Conservation (phyloP, 1,139 yeast species). For the Magnusiomyces paraingens region DNA sequence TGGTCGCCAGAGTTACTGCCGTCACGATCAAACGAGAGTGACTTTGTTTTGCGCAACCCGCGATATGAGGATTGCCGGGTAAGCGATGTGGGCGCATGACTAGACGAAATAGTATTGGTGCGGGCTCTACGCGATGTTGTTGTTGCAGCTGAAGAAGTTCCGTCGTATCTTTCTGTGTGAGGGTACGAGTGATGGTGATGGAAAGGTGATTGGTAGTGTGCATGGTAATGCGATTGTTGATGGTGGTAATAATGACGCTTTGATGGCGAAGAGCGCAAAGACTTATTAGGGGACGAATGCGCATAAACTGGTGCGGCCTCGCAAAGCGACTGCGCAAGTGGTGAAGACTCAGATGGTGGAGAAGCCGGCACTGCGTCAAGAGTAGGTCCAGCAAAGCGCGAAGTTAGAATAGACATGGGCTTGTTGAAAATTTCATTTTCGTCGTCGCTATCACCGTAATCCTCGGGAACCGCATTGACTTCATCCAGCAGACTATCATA, state of each 20-base stretch:
- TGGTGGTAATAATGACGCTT: background rate
- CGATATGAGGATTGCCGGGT: background rate
- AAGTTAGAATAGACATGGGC: background rate
- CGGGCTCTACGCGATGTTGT: background rate
- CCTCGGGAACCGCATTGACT: slow-evolving; percentile 15
- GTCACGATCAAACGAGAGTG: slow-evolving; percentile 12
- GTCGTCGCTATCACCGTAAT: slow-evolving; percentile 10
- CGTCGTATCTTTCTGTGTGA: too few species aligned
- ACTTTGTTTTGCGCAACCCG: slow-evolving; percentile 14
- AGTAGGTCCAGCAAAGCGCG: background rate
- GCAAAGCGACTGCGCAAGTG: background rate
- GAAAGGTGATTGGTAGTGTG: too few species aligned
- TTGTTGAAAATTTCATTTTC: background rate
- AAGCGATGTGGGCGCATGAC: background rate
- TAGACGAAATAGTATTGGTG: background rate
- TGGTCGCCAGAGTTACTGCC: background rate
- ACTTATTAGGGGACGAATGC: background rate
- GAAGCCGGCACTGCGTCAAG: background rate
- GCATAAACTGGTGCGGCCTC: background rate
- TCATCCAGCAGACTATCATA: slow-evolving; percentile 16
- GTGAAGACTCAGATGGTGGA: background rate
- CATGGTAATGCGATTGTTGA: background rate
- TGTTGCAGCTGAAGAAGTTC: background rate
- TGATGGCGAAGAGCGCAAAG: background rate
- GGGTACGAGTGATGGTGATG: too few species aligned